Evolutionary conservation across 2,329 filamentous ascomycete genomes (phyloP).

Genomic region (Bimuria novae-zelandiae): DNA sequence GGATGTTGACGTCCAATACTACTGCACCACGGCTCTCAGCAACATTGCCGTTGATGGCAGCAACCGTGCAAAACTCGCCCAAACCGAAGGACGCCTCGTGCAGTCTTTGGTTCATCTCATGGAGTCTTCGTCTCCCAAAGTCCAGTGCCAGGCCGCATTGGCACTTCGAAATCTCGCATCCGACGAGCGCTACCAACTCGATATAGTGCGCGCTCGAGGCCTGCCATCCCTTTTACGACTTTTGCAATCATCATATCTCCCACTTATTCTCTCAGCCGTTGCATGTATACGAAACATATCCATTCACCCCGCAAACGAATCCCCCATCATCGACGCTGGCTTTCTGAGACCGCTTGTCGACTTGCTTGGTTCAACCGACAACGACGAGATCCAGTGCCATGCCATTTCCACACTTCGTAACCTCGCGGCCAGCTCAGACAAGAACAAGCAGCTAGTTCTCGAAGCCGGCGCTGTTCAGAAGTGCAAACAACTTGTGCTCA

Average conservation of each 20-base stretch:
- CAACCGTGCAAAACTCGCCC: slow-evolving; percentile 88
- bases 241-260: slow-evolving; percentile 92
- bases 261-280: slow-evolving; percentile 93
- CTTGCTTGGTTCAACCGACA: slow-evolving; percentile 90
- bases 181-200: slow-evolving; percentile 97
- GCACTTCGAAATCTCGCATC: slow-evolving; percentile 94
- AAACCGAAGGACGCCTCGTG: slow-evolving; percentile 88
- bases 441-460: slow-evolving; percentile 96
- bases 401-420: slow-evolving; percentile 97
- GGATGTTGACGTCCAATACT: slow-evolving; percentile 98
- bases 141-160: slow-evolving; percentile 95
- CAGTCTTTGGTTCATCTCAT: slow-evolving; percentile 94
- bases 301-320: slow-evolving; percentile 96
- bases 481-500: slow-evolving; percentile 94
- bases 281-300: slow-evolving; percentile 99
- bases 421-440: slow-evolving; percentile 92
- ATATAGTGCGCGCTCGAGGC: slow-evolving; percentile 90
- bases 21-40: slow-evolving; percentile 96
- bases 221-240: slow-evolving; percentile 84
- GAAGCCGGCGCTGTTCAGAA: slow-evolving; percentile 97
- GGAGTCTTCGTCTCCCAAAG: slow-evolving; percentile 91
- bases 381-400: slow-evolving; percentile 98
- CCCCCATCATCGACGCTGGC: slow-evolving; percentile 96
- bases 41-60: slow-evolving; percentile 95
- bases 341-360: slow-evolving; percentile 94